Evolutionary conservation across 176 grass and related monocot genomes (phyloP).

Genomic region (Carex cristatella): DNA sequence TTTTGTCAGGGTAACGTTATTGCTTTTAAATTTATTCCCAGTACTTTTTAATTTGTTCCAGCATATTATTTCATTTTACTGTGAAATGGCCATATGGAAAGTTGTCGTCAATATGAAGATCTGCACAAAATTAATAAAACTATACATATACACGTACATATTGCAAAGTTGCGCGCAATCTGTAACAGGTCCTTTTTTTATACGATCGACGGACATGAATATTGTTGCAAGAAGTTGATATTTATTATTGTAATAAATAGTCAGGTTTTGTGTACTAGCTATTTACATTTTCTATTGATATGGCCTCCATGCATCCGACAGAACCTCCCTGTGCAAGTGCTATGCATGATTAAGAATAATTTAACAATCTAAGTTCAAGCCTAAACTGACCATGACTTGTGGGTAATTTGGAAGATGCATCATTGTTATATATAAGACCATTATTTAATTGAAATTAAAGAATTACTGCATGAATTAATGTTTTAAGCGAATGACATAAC

Average conservation of each 20-base stretch:
- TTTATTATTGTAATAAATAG: not conserved
- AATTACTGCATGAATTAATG: not conserved
- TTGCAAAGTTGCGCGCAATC: not conserved
- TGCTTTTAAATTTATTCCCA: not conserved
- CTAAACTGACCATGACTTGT: too few relatives aligned
- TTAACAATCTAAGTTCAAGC: too few relatives aligned
- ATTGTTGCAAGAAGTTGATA: not conserved
- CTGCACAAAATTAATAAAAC: not conserved
- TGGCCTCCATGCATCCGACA: too few relatives aligned
- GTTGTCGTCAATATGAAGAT: not conserved
- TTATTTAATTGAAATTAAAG: not conserved
- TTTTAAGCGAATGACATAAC: not conserved
- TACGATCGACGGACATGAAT: not conserved
- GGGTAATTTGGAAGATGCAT: not conserved
- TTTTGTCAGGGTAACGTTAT: slow-evolving; percentile 26
- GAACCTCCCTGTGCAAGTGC: too few relatives aligned
- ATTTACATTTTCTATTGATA: too few relatives aligned
- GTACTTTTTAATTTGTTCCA: not conserved
- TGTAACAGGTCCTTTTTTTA: not conserved
- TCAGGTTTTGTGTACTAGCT: too few relatives aligned
- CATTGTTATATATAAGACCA: not conserved
- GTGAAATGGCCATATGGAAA: not conserved
- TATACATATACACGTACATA: too few relatives aligned
- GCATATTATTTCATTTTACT: not conserved
- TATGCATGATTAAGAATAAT: too few relatives aligned